Evolutionary conservation across 768 basidiomycete genomes (phyloP), one percentile per base, ranked within the genome.

Genomic region (Cyclocybe aegerita): DNA sequence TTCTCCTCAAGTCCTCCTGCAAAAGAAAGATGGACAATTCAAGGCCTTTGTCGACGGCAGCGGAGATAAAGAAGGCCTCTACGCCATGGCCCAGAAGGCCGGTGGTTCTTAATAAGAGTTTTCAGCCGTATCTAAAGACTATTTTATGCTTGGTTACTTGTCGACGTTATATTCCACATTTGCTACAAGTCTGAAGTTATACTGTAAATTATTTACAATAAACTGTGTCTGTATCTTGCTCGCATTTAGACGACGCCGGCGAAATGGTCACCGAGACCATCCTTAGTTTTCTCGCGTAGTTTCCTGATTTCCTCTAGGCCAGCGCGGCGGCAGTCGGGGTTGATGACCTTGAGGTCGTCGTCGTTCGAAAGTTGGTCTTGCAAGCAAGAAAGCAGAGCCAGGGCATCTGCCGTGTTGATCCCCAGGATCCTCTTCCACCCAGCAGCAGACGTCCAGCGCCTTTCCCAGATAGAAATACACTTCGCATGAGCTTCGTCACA

Each of bases 21-120:
- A 65, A 42, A 80, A 80, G 39, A 67, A 80, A 46, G 67, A 68
- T n/a, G 79, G 83, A 4, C 64, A 68, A 49, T 67, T 85, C 40
- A 74, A 78, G 43, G 64, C 79, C 4, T 63, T 86, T 39, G 82
- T 86, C 0, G 78, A 85, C 38, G 77, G 78, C 52, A 83, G 80
- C 48, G 75, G 71, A 3, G 82, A 85, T 55, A 78, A 69, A 52
- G 74, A 76, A 7, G 60, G 56, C 7, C 57, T 86, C 30, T 75
- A 78, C 52, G 72, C 65, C 1, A 78, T 78, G 71, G 70, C 71
- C 5, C 58, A 63, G 36, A 60, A 46, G 9, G 50, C 53, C 23
- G 52, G 46, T 3, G 33, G 23, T 23, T 23, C 23, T 23, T 5
- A 23, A 5, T 23, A 23, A 23, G 5, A 23, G 23, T 23, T 23